Conservation (phyloP, 2,329 filamentous ascomycete genomes). For the Amylocarpus encephaloides region DNA sequence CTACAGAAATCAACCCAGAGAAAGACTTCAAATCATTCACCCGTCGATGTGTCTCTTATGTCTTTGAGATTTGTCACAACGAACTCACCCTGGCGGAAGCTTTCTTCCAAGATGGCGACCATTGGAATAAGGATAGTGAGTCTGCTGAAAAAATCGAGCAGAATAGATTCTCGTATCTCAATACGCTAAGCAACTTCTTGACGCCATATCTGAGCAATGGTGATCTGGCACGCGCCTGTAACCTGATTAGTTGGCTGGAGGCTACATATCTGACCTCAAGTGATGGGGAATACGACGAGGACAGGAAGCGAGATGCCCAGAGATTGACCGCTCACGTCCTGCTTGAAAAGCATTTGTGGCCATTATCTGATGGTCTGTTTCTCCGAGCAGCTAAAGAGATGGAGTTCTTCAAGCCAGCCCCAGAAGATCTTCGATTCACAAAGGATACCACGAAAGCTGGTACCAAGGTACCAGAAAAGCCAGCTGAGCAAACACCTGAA, state of each 20-base stretch:
- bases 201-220: slow-evolving; percentile 25
- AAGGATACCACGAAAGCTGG: slow-evolving; percentile 28
- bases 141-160: slow-evolving; percentile 27
- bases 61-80: slow-evolving; percentile 30
- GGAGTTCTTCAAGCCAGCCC: slow-evolving; percentile 26
- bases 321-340: slow-evolving; percentile 24
- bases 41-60: slow-evolving; percentile 25
- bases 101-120: slow-evolving; percentile 27
- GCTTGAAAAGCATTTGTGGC: slow-evolving; percentile 29
- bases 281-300: slow-evolving; percentile 22
- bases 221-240: slow-evolving; percentile 25
- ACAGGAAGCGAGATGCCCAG: slow-evolving; percentile 20
- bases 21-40: slow-evolving; percentile 29
- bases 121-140: slow-evolving; percentile 25
- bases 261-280: slow-evolving; percentile 25
- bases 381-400: slow-evolving; percentile 28
- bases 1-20: slow-evolving; percentile 22
- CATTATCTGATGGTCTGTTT: slow-evolving; percentile 27
- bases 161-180: slow-evolving; percentile 25
- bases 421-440: slow-evolving; percentile 25
- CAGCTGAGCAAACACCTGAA: neutral
- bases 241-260: slow-evolving; percentile 29
- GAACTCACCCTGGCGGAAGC: slow-evolving; percentile 26
- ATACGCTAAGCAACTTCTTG: slow-evolving; percentile 24
- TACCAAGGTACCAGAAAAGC: slow-evolving; percentile 11